A percentile compares a stretch with the other conserved stretches of the same genome.
Conservation (phyloP, 495 filamentous ascomycete genomes). For the Corynascus novoguineensis region DNA sequence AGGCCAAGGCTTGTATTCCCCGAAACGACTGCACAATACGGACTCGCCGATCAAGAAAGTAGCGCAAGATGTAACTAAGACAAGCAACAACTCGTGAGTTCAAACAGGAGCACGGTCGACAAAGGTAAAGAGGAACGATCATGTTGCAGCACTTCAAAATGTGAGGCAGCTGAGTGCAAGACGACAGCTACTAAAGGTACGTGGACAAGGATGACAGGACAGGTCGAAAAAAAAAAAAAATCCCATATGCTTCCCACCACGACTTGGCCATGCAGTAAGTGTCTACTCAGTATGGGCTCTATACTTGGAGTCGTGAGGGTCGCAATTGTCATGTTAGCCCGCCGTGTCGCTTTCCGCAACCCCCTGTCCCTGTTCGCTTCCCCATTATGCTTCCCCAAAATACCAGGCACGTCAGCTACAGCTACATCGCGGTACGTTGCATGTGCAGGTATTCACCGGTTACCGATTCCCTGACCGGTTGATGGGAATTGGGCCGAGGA, state of each 20-base stretch:
- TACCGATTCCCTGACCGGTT: background rate
- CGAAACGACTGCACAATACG: background rate
- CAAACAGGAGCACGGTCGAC: too few relatives aligned
- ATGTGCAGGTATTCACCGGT: background rate
- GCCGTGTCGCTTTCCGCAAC: background rate
- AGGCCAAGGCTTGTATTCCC: slow-evolving; percentile 6
- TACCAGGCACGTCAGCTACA: background rate
- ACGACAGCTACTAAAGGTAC: too few relatives aligned
- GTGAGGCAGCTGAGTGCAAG: too few relatives aligned
- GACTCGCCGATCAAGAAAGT: background rate
- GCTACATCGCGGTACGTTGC: background rate
- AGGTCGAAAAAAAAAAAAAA: too few relatives aligned
- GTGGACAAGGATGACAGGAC: too few relatives aligned
- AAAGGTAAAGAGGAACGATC: too few relatives aligned
- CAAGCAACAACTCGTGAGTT: background rate
- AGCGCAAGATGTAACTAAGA: background rate
- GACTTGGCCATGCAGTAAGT: too few relatives aligned
- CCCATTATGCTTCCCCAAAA: background rate
- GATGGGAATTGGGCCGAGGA: too few relatives aligned
- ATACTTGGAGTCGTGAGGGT: background rate
- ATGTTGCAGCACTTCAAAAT: too few relatives aligned
- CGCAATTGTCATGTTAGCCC: background rate
- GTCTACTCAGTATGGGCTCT: background rate
- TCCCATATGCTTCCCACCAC: too few relatives aligned
- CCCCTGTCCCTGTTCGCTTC: background rate